Conservation (phyloP, 2,329 filamentous ascomycete species). For the Ophioceras dolichostomum region DNA sequence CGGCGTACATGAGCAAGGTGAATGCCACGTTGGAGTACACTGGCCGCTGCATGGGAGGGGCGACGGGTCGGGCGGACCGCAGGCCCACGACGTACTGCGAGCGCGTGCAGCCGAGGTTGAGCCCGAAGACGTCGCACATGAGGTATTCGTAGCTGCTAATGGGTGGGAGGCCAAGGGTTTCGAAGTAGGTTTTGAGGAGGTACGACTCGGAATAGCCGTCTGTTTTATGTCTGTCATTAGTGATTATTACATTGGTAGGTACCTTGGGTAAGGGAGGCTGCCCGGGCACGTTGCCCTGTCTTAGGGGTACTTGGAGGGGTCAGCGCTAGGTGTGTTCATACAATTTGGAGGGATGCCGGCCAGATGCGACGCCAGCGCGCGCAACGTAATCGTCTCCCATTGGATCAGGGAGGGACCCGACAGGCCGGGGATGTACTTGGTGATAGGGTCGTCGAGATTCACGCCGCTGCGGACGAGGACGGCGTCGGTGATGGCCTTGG, state of each 20-base stretch:
- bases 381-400: not conserved
- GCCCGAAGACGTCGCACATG: not conserved
- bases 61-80: not conserved
- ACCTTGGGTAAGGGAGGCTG: too few relatives aligned
- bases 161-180: not conserved
- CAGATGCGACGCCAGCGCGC: not conserved
- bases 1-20: not conserved
- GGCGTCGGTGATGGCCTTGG: not conserved
- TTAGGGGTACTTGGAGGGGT: too few relatives aligned
- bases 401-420: not conserved
- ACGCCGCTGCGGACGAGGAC: not conserved
- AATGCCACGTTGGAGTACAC: conserved; percentile 1
- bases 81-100: not conserved
- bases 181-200: not conserved
- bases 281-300: too few relatives aligned
- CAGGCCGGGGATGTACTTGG: not conserved
- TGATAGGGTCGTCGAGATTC: not conserved
- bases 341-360: not conserved
- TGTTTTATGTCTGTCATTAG: too few relatives aligned
- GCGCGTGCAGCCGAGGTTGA: not conserved
- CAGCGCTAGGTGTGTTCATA: too few relatives aligned
- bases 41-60: not conserved
- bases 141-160: not conserved
- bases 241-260: too few relatives aligned
- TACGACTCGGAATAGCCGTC: not conserved